Evolutionary conservation across 345 rosid species (phyloP).

Genomic region (Chamaenerion angustifolium): DNA sequence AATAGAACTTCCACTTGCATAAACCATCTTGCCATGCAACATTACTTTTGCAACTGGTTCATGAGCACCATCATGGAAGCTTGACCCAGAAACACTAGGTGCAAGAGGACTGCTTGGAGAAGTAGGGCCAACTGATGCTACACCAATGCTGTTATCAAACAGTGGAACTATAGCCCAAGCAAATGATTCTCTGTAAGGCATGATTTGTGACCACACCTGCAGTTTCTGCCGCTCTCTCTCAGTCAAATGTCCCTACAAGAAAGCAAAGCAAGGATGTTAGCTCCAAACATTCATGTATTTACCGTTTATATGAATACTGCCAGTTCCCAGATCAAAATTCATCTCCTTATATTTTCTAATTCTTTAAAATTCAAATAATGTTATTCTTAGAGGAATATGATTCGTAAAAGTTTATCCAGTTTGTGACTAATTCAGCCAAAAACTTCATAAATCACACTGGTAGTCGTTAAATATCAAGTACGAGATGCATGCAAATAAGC

Average conservation of each 20-base stretch:
- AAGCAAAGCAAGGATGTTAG: not conserved
- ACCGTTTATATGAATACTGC: too few relatives aligned
- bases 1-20: conserved; percentile 69
- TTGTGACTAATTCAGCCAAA: too few relatives aligned
- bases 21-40: conserved; percentile 72
- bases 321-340: too few relatives aligned
- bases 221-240: conserved; percentile 97
- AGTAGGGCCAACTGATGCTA: conserved; percentile 70
- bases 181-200: conserved; percentile 94
- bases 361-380: too few relatives aligned
- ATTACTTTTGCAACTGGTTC: conserved; percentile 81
- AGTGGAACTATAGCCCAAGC: conserved; percentile 98
- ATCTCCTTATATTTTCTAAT: too few relatives aligned
- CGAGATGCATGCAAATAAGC: too few relatives aligned
- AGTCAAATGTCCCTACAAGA: conserved; percentile 51
- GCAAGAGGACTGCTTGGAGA: conserved; percentile 98
- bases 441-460: too few relatives aligned
- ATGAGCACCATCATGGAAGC: conserved; percentile 64
- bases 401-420: too few relatives aligned
- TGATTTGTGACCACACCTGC: conserved; percentile 95
- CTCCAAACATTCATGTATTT: too few relatives aligned
- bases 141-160: conserved; percentile 70
- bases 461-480: too few relatives aligned
- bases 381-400: too few relatives aligned
- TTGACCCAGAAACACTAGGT: conserved; percentile 72